A percentile compares a stretch with the other conserved stretches of the same genome.
phyloP scores from a whole-genome alignment of 495 filamentous ascomycete species.

The Penicillium simplicissimum region DNA sequence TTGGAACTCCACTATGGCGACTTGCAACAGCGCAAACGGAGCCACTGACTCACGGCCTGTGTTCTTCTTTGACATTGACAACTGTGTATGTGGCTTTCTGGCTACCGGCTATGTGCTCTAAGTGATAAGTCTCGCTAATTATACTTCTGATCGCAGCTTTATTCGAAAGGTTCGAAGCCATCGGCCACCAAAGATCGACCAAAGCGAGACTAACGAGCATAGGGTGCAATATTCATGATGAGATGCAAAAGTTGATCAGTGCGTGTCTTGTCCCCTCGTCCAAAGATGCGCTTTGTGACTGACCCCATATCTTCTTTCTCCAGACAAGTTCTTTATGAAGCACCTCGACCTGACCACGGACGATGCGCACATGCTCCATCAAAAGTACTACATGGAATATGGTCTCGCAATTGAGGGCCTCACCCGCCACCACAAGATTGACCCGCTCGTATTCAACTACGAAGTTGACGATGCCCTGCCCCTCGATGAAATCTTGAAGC shows the following conservation, averaged over 20 bases:
- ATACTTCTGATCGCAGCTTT: conserved; percentile 42
- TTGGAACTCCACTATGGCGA: conserved; percentile 23
- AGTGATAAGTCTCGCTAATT: conserved; percentile 16
- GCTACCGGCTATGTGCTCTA: not conserved
- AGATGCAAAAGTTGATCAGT: conserved; percentile 71
- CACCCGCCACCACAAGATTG: conserved; percentile 91
- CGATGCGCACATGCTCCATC: conserved; percentile 80
- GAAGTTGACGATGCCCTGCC: conserved; percentile 95
- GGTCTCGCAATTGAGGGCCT: conserved; percentile 96
- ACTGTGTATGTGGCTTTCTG: conserved; percentile 63
- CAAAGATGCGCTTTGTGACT: not conserved
- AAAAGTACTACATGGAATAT: conserved; percentile 92
- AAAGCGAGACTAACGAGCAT: conserved; percentile 16
- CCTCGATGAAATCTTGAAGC: conserved; percentile 77
- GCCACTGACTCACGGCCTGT: conserved; percentile 53
- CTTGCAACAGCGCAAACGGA: conserved; percentile 23
- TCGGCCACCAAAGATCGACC: not conserved
- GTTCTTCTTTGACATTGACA: conserved; percentile 96
- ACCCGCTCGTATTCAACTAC: conserved; percentile 90
- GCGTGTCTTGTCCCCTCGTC: conserved; percentile 12
- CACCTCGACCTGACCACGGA: conserved; percentile 71
- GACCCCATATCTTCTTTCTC: not conserved
- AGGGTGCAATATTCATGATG: conserved; percentile 70
- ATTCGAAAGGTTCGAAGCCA: conserved; percentile 48
- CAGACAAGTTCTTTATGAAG: conserved; percentile 75